Base-by-base conservation (phyloP, 768 basidiomycete genomes). In the Hygrocybe coccinea region DNA sequence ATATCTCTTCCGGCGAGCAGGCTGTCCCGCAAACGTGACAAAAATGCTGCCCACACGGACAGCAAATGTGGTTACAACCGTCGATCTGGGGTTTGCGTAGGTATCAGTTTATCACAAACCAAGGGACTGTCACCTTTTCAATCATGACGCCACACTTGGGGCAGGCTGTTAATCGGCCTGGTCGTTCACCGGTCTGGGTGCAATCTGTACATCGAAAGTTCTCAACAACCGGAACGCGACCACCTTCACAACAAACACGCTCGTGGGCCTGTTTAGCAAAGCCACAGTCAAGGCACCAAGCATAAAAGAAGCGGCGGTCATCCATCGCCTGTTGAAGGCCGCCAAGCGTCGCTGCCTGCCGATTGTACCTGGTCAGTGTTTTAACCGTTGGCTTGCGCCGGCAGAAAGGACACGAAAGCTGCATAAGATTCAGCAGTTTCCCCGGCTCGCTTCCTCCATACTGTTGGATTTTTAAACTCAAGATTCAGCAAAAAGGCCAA, bases 11-110 rank as follows among this genome's bases (percentile, higher is more conserved):
- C 3, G 1, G 7, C 1, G 19, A 8, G 24, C 54, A 56, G 7
- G 36, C 57, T 10, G 53, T 24, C 19, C 64, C 64, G 52, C 64
- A 65, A 8, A 59, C 58, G 50, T 55, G 63, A 54, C 67, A 68
- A 35, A 67, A 61, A 53, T 68, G 65, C 12, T 59, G 56, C 3
- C 64, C 61, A 55, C 65, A 67, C 5, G 56, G 34, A 50, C 65
- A 64, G 2, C 47, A 54, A 15, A 68, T 63, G 50, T 68, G 65
- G 52, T 68, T 65, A 55, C 67, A 68, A 1, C 67, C 67, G n/a
- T 39, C 54, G 11, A 48, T 55, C 64, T 66, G 44, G 38, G 14
- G 21, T 12, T 14, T 9, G 12, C 12, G 29, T 52, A 14, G 17
- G 34, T n/a, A 24, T 55, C 14, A 7, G 47, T 14, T 12, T n/a